Conservation (phyloP, 148 eudicot genomes). For the Camellia japonica region DNA sequence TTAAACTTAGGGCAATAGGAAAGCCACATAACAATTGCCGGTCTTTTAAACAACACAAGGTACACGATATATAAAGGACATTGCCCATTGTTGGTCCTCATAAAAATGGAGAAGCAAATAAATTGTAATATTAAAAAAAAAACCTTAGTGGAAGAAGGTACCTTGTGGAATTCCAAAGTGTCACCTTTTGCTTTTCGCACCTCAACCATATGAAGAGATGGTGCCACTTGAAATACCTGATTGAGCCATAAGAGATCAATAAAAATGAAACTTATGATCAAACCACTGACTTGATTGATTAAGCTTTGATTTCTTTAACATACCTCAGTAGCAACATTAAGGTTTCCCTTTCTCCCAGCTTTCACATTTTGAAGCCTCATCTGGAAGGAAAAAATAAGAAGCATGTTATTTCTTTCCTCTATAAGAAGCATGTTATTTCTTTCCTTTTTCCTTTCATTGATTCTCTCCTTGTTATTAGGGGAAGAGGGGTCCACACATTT, state of each 20-base stretch:
- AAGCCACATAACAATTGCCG: not conserved
- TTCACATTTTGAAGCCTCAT: conserved; percentile 89
- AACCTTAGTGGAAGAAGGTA: conserved; percentile 10
- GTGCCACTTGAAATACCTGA: conserved; percentile 94
- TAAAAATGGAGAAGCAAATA: too few relatives aligned
- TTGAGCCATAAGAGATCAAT: conserved; percentile 4
- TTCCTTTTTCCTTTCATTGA: too few relatives aligned
- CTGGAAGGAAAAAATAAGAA: conserved; percentile 33
- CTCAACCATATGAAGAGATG: conserved; percentile 96
- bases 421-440: not conserved
- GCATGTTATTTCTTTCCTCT: not conserved
- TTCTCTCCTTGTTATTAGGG: not conserved
- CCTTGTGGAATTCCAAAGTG: conserved; percentile 98
- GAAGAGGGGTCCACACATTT: not conserved
- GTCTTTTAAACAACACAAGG: not conserved
- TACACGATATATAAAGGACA: not conserved
- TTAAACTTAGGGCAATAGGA: not conserved
- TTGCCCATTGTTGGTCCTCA: too few relatives aligned
- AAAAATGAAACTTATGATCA: not conserved
- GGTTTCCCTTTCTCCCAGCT: conserved; percentile 98
- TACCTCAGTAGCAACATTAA: conserved; percentile 94
- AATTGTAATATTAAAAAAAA: not conserved
- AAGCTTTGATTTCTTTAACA: conserved; percentile 4
- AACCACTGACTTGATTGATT: not conserved
- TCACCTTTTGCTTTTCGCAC: conserved; percentile 96